Conservation (phyloP, 805 yeast genomes). For the Saturnispora serradocipensis region DNA sequence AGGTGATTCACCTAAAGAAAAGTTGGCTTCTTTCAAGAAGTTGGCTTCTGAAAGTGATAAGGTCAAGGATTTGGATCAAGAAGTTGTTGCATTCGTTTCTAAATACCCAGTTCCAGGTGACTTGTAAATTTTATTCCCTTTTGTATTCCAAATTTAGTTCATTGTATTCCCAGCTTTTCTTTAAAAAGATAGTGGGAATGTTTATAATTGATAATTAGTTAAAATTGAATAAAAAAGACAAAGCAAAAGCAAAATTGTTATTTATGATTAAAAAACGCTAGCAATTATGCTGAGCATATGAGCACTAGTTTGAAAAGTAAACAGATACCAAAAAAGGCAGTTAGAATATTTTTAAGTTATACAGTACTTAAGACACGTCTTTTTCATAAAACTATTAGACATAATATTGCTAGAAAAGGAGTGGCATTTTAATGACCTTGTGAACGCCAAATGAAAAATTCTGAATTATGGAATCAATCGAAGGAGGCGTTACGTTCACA, state of each 20-base stretch:
- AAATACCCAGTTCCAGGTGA: slow-evolving; percentile 88
- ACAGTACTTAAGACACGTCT: not conserved
- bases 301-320: not conserved
- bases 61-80: slow-evolving; percentile 51
- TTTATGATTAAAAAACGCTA: no score
- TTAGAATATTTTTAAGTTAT: not conserved
- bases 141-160: not conserved
- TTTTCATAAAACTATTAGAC: not conserved
- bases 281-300: not conserved
- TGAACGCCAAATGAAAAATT: not conserved
- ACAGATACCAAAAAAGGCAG: not conserved
- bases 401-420: not conserved
- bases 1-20: slow-evolving; percentile 49
- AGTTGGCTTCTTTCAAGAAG: slow-evolving; percentile 60
- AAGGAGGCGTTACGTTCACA: not conserved
- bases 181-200: not conserved
- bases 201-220: no score
- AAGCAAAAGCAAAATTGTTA: not conserved
- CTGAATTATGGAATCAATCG: not conserved
- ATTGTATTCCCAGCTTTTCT: not conserved
- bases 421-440: not conserved
- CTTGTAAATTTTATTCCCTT: slow-evolving; percentile 20
- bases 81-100: slow-evolving; percentile 65
- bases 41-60: slow-evolving; percentile 57
- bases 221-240: not conserved